These are phyloP conservation scores for Colletotrichum viniferum DNA, from an alignment of 2,329 filamentous ascomycete species.

Conservation along the genomic window DNA sequence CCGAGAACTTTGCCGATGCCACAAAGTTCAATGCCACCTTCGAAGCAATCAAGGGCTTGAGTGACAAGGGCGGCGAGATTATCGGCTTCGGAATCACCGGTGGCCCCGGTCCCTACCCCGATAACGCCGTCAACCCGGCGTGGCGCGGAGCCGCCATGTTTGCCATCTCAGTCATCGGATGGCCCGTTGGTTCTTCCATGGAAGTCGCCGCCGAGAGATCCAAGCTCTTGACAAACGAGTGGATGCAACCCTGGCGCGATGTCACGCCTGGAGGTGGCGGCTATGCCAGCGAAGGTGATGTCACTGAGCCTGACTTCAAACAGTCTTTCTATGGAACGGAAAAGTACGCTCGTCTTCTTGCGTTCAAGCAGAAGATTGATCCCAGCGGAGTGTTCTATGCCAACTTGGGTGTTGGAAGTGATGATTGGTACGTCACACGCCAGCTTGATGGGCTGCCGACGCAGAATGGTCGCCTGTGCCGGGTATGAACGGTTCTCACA, in stretches of 20 bases:
- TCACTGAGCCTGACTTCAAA: slow-evolving; percentile 32
- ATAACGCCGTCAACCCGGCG: slow-evolving; percentile 45
- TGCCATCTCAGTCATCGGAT: slow-evolving; percentile 28
- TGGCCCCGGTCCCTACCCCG: slow-evolving; percentile 29
- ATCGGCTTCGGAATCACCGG: slow-evolving; percentile 43
- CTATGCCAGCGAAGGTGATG: slow-evolving; percentile 35
- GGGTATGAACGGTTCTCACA: neutral
- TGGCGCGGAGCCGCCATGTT: slow-evolving; percentile 46
- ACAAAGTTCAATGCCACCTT: slow-evolving; percentile 35
- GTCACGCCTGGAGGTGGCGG: slow-evolving; percentile 27
- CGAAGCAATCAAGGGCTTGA: slow-evolving; percentile 38
- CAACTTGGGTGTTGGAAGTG: slow-evolving; percentile 30
- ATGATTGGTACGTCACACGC: slow-evolving; percentile 24
- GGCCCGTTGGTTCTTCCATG: neutral
- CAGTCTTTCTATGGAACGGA: slow-evolving; percentile 33
- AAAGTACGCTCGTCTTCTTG: slow-evolving; percentile 30
- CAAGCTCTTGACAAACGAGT: slow-evolving; percentile 30
- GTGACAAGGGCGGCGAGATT: slow-evolving; percentile 44
- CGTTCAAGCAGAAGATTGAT: slow-evolving; percentile 34
- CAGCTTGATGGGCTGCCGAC: neutral
- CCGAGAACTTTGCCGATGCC: neutral
- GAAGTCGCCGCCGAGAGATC: slow-evolving; percentile 24
- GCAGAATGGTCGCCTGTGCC: slow-evolving; percentile 23
- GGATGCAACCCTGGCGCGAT: slow-evolving; percentile 33
- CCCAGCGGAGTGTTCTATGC: slow-evolving; percentile 32